Evolutionary conservation across 192 early-diverging fungal species (phyloP).

Genomic region (Coemansia aciculifera): DNA sequence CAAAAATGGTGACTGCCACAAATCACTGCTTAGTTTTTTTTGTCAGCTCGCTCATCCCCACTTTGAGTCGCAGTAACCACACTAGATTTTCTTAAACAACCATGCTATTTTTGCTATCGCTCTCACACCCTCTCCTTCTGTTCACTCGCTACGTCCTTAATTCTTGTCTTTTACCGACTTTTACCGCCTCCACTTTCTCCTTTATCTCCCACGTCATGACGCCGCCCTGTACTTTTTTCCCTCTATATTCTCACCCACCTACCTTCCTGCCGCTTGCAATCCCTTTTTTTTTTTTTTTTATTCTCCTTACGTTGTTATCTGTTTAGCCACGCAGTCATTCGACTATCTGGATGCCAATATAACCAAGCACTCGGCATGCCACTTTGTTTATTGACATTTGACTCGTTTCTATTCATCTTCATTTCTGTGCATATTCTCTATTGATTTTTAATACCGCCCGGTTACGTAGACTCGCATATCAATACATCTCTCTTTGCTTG

Average conservation of each 20-base stretch:
- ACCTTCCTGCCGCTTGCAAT: not conserved
- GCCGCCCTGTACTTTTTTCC: not conserved
- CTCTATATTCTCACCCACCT: not conserved
- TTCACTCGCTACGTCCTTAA: not conserved
- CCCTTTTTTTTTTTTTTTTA: not conserved
- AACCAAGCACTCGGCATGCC: slow-evolving; percentile 1
- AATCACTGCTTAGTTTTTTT: not conserved
- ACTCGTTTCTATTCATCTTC: not conserved
- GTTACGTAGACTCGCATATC: slow-evolving; percentile 7
- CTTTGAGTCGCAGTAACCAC: not conserved
- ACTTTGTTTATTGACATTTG: not conserved
- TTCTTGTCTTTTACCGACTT: not conserved
- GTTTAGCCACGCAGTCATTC: not conserved
- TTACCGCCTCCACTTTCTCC: not conserved
- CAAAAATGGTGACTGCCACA: not conserved
- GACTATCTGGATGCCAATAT: slow-evolving; percentile 1
- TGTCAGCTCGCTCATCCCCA: not conserved
- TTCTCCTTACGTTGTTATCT: not conserved
- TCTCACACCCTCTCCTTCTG: not conserved
- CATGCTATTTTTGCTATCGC: not conserved
- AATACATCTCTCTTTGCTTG: not conserved
- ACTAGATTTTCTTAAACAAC: not conserved
- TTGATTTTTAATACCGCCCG: slow-evolving; percentile 1
- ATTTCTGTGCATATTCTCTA: slow-evolving; percentile 6
- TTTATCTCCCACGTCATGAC: slow-evolving; percentile 4